Evolutionary conservation across 371 early-diverging fungal genomes (phyloP), one percentile per base, ranked within the genome.

Genomic region (Zancudomyces culisetae): DNA sequence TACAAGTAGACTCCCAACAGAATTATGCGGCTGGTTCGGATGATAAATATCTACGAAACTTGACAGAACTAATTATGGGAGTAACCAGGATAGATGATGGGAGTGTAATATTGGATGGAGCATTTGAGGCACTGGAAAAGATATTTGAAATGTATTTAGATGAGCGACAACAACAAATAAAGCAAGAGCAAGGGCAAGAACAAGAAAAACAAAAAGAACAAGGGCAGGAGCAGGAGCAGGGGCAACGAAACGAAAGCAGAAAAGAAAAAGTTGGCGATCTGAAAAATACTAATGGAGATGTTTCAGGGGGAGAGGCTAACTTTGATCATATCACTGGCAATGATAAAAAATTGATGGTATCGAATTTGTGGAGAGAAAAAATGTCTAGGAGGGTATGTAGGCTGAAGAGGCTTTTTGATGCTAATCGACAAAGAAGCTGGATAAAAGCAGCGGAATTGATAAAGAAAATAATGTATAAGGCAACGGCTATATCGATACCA

Each of bases 401-500:
- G 40, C n/a, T 49, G 30, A 49, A 49, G 35, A 29, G 21, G 18
- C 30, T 66, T 45, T 64, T 66, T 45, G 56, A 66, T 51, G 50
- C 60, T 21, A 55, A 66, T 42, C 49, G 66, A 29, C 66, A 66
- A 4, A 54, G 66, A 21, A 65, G 66, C 0, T 66, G 66, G 66
- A 58, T 60, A 20, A 57, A 59, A 1, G 59, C 66, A 4, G 66
- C 57, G 24, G 47, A 59, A 30, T 48, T 66, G 20, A 52, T 66
- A 52, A 57, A 58, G 45, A 55, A 59, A 60, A 58, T 66, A 23
- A 61, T 59, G 13, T 58, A 58, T 27, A 52, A 51, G 20, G 66
- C 65, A 10, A 58, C 51, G 4, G 50, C n/a, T n/a, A n/a, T n/a
- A 49, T 18, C 30, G 28, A 19, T 35, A n/a, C 15, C 21, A 49